These are phyloP conservation scores for Juncus inflexus DNA, from an alignment of 176 grass and related monocot species.

Conservation along the genomic window DNA sequence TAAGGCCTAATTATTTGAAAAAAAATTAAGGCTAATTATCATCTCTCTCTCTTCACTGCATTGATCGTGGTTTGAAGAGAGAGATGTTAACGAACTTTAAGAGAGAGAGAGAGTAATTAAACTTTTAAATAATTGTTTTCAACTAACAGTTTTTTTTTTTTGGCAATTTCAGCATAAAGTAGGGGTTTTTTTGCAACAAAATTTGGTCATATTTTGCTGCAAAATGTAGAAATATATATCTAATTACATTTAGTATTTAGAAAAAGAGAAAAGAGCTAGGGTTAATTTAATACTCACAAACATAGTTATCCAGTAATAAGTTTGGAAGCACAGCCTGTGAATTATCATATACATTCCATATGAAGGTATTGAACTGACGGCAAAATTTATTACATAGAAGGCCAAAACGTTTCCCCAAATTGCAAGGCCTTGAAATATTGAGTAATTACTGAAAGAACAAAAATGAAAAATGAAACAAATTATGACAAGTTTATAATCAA, in stretches of 20 bases:
- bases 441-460: conserved; percentile 69
- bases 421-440: conserved; percentile 52
- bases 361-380: conserved; percentile 50
- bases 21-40: no score
- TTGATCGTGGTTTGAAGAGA: no score
- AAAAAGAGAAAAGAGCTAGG: not conserved
- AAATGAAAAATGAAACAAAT: not conserved
- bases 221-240: no score
- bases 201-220: no score
- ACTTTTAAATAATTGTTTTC: no score
- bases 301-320: conserved; percentile 84
- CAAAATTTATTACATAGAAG: conserved; percentile 79
- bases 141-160: not conserved
- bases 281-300: conserved; percentile 49
- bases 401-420: conserved; percentile 86
- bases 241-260: not conserved
- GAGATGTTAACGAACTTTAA: no score
- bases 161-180: not conserved
- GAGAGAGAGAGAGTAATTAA: no score
- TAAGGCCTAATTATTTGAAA: conserved; percentile 1
- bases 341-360: conserved; percentile 71
- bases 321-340: conserved; percentile 56
- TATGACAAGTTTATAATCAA: no score
- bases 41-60: no score
- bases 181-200: no score